These are phyloP conservation scores for Euclidium syriacum DNA, from an alignment of 345 rosid species.

Conservation along the genomic window DNA sequence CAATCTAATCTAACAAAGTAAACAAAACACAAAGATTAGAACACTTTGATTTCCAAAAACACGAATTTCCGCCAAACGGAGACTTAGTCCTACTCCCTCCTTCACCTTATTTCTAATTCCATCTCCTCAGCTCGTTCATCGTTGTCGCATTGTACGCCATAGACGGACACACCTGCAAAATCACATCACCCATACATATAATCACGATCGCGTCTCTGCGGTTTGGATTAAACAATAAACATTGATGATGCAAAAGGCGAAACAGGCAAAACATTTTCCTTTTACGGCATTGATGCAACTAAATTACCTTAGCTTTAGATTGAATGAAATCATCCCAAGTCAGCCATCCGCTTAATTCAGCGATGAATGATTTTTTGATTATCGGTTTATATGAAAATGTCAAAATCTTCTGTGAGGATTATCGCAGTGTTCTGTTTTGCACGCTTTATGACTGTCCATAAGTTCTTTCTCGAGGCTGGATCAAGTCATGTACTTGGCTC, in stretches of 20 bases:
- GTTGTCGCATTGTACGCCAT: slow-evolving; percentile 77
- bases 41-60: not conserved
- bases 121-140: slow-evolving; percentile 95
- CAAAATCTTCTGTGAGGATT: slow-evolving; percentile 70
- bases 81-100: slow-evolving; percentile 84
- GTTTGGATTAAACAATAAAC: no score
- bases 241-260: not conserved
- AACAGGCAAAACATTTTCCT: not conserved
- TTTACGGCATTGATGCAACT: not conserved
- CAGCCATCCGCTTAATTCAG: no score
- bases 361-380: no score
- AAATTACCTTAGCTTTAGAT: slow-evolving; percentile 79
- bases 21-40: not conserved
- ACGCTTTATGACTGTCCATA: slow-evolving; percentile 70
- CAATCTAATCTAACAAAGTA: slow-evolving; percentile 6
- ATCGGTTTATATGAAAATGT: no score
- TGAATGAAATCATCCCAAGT: slow-evolving; percentile 66
- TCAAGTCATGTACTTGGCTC: slow-evolving; percentile 86
- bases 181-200: slow-evolving; percentile 3
- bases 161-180: slow-evolving; percentile 78
- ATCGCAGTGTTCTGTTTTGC: slow-evolving; percentile 65
- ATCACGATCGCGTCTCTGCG: no score
- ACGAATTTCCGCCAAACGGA: slow-evolving; percentile 87
- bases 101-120: slow-evolving; percentile 97
- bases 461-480: slow-evolving; percentile 69